phyloP scores from a whole-genome alignment of 2,329 filamentous ascomycete genomes.

The Teratosphaeria pseudoeucalypti region DNA sequence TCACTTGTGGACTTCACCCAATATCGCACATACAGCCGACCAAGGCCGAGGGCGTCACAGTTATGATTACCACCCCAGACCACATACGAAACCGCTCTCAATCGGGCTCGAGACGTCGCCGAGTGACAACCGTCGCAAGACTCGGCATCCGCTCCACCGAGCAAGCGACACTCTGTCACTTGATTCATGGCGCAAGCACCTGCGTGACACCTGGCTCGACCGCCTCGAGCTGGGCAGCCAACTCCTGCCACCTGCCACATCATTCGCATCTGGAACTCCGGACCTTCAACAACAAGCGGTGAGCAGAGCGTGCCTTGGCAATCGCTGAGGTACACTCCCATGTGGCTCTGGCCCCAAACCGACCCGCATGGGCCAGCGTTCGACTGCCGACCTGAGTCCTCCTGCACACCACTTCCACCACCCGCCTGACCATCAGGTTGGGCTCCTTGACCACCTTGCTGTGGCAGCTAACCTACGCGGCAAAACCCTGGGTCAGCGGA shows the following conservation, averaged over 20 bases:
- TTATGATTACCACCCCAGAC: background rate
- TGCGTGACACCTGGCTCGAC: constrained; percentile 26
- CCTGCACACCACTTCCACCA: constrained; percentile 19
- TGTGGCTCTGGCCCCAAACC: constrained; percentile 27
- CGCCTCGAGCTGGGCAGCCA: constrained; percentile 28
- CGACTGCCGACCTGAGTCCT: constrained; percentile 32
- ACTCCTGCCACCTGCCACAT: constrained; percentile 28
- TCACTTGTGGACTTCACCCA: background rate
- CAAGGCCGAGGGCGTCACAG: background rate
- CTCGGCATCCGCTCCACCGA: background rate
- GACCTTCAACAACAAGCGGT: constrained; percentile 28
- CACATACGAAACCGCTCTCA: background rate
- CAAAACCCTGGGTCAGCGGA: background rate
- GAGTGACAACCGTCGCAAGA: background rate
- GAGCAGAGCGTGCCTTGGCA: constrained; percentile 21
- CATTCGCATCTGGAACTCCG: constrained; percentile 21
- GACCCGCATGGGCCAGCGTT: constrained; percentile 31
- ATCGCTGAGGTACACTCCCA: constrained; percentile 33
- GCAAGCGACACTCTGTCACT: background rate
- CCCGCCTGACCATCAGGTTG: background rate
- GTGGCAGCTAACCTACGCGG: constrained; percentile 36
- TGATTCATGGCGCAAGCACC: constrained; percentile 7
- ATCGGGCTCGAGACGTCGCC: background rate
- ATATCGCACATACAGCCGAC: background rate
- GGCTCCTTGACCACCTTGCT: constrained; percentile 35